Evolutionary conservation across 371 early-diverging fungal genomes (phyloP), one percentile per base, ranked within the genome.

Genomic region (Mortierella sp.): DNA sequence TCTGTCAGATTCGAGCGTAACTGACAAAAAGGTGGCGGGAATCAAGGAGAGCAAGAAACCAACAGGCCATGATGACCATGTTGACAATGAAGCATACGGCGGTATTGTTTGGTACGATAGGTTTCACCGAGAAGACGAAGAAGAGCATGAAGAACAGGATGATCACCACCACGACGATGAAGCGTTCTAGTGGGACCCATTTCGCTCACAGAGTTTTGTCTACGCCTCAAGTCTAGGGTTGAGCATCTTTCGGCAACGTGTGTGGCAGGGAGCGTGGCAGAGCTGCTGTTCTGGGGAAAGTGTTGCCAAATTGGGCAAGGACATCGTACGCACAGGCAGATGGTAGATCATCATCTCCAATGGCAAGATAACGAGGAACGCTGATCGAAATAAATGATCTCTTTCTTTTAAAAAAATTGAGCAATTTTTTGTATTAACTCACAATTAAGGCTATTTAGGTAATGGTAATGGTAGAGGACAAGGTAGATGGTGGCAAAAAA

Each of bases 21-120:
- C 21, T 48, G 32, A 19, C 5, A 19, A 63, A 15, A 28, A 45
- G 4, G 48, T 28, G 28, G 28, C 47, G 52, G 33, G 41, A 13
- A 36, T 7, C 38, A 58, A 22, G 38, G 5, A 41, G 36, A 22
- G 32, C 24, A 53, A 67, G 32, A 64, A 58, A 47, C 4, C 66
- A 0, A 50, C 57, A 4, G 65, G 61, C 22, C 70, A 73, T 13
- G 69, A 63, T n/a, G 53, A 65, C 22, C 80, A 79, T 65, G 68
- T 65, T 11, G 65, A 74, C 24, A 79, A 79, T 55, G 80, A 69
- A 11, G 74, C 74, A 28, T 74, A 74, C 59, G 74, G 74, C 21
- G 74, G 70, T 28, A 72, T 79, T 67, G 71, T 70, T n/a, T 74
- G 74, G 80, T 79, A 70, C 53, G 74, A 70, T 41, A 74, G 74